Base-by-base conservation (phyloP, 345 rosid species). In the Gossypium bickii region DNA sequence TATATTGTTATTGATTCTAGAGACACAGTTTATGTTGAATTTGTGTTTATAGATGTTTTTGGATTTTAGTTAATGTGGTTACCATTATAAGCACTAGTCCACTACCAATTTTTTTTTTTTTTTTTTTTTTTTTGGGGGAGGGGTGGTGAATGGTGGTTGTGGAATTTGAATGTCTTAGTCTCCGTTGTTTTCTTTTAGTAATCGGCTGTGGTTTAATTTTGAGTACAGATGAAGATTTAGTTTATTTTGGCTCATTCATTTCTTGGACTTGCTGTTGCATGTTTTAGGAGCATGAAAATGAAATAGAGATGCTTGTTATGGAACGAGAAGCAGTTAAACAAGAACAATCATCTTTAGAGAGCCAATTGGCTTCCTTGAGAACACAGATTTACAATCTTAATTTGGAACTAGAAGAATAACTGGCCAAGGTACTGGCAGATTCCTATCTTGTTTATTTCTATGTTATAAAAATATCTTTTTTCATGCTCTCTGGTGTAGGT, bases 221-320 rank as follows among this genome's bases (percentile, higher is more conserved):
- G 12, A 1, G 9, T 52, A 9, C 2, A 16, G 73, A 51, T 27
- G 27, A 25, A 34, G 41, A 5, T 7, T 5, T 4, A 1, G 41
- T 34, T 34, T 34, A 34, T 51, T 16, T 41, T 72, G 47, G 38
- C 67, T 55, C 7, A 62, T 49, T 73, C 58, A 72, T 45, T 29
- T 66, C 47, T 75, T 43, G 18, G 57, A 13, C 74, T 65, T 78
- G 74, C 22, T 79, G 68, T 75, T 78, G n/a, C 44, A 70, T 75
- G 45, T 70, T 76, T 59, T 61, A 94, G 97, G 88, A 85, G 34
- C 93, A 89, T 83, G 90, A 80, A 83, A 90, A 88, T 78, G 92
- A 89, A 83, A 89, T 78, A 47, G 95, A 94, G 86, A 89, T 81
- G 78, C 89, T 92, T 70, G 77, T 88, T 72, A 90, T 90, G 97